These are phyloP conservation scores for Jamesozyma piceae DNA, from an alignment of 805 yeast species.

Conservation along the genomic window DNA sequence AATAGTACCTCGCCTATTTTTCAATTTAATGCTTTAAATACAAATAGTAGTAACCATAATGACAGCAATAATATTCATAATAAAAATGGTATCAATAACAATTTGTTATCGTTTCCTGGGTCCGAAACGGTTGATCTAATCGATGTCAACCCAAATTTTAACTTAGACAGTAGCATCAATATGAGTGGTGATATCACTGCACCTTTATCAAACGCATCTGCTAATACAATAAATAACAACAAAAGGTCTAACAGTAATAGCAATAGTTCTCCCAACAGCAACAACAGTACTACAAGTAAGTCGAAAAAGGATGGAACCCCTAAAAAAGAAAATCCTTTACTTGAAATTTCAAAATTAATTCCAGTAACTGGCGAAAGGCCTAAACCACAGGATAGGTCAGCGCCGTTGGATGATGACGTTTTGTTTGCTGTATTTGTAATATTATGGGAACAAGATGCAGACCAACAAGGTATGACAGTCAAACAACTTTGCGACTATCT, in stretches of 20 bases:
- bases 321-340: slow-evolving; percentile 18
- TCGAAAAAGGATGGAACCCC: slow-evolving; percentile 13
- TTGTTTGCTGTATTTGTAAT: slow-evolving; percentile 66
- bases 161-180: not conserved
- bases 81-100: not conserved
- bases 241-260: not conserved
- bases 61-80: not conserved
- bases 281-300: slow-evolving; percentile 2
- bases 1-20: slow-evolving; percentile 29
- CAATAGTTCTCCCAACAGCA: slow-evolving; percentile 6
- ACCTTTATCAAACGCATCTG: not conserved
- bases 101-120: slow-evolving; percentile 7
- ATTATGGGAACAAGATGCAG: slow-evolving; percentile 56
- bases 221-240: not conserved
- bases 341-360: slow-evolving; percentile 56
- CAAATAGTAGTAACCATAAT: not conserved
- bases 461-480: slow-evolving; percentile 78
- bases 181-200: not conserved
- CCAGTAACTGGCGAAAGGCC: slow-evolving; percentile 76
- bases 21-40: slow-evolving; percentile 22
- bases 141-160: slow-evolving; percentile 10
- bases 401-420: slow-evolving; percentile 56
- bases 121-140: slow-evolving; percentile 12
- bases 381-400: slow-evolving; percentile 52
- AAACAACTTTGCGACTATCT: slow-evolving; percentile 75